Base-by-base conservation (phyloP, 2,329 filamentous ascomycete genomes). In the Apiospora phragmitis region DNA sequence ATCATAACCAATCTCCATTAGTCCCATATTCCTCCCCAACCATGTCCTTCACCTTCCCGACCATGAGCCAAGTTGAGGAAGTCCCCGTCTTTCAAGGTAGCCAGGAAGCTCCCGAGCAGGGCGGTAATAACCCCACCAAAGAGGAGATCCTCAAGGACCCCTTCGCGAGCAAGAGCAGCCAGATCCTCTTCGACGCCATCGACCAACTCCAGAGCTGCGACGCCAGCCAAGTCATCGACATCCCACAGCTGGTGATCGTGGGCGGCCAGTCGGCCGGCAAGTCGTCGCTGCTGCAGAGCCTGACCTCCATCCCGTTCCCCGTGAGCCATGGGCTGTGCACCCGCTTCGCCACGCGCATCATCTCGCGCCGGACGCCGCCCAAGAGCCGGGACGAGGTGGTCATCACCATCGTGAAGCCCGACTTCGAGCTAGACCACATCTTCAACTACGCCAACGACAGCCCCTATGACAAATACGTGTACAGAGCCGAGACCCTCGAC, bases 231-330 rank as follows among this genome's bases (percentile, higher is more conserved):
- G 73, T 77, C 12, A 71, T 83, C 3, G 79, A 77, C 9, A 77
- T 80, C 26, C 80, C 81, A 1, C 79, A 83, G 79, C 77, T 82
- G 7, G 76, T 83, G 1, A 80, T 83, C 38, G 79, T 82, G 0
- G 81, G 81, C 1, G 76, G 78, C 0, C 81, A 83, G 70, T 83
- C 80, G 0, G 75, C 79, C 2, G 81, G 81, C 3, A 83, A 83
- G 32, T 83, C 81, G 0, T 82, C 81, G 7, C 74, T 83, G 1
- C 73, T 83, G 2, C 79, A 79, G 65, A 81, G 77, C 26, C 70
- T 83, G 68, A 82, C 79, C 1, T 80, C 79, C 3, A 81, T 83
- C 21, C 81, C 81, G 0, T 83, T 83, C 43, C 79, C 78, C 0
- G 76, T 80, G 0, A 77, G 77, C 14, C 74, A 70, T 7, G 74